Conservation (phyloP, 768 basidiomycete species). For the Macrolepiota fuliginosa region DNA sequence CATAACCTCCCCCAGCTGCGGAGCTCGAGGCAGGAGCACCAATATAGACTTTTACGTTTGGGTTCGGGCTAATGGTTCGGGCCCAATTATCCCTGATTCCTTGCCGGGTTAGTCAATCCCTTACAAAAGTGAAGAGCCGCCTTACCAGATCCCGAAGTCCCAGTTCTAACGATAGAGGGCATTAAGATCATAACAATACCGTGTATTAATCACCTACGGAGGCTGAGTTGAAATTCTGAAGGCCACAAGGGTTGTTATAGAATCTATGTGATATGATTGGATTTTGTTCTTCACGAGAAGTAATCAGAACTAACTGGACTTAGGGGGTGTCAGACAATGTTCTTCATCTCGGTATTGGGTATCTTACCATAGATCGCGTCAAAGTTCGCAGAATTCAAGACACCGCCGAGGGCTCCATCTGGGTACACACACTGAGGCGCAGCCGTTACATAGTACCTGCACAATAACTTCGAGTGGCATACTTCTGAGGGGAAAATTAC, state of each 20-base stretch:
- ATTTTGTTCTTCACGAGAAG: not conserved
- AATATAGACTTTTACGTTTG: slow-evolving; percentile 62
- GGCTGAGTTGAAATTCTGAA: slow-evolving; percentile 44
- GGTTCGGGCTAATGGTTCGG: slow-evolving; percentile 52
- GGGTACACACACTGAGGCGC: slow-evolving; percentile 71
- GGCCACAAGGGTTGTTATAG: slow-evolving; percentile 53
- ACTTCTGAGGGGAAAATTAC: slow-evolving; percentile 1
- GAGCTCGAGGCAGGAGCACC: slow-evolving; percentile 58
- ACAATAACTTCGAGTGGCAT: not conserved
- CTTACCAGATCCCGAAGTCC: slow-evolving; percentile 60
- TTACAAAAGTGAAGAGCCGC: not conserved
- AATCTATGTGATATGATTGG: slow-evolving; percentile 39
- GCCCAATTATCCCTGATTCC: slow-evolving; percentile 62
- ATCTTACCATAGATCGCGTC: slow-evolving; percentile 64
- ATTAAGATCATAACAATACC: slow-evolving; percentile 1
- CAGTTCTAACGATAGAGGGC: slow-evolving; percentile 41
- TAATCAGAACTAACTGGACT: slow-evolving; percentile 32
- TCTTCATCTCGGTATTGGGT: not conserved
- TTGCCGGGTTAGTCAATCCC: not conserved
- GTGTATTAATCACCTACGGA: slow-evolving; percentile 37
- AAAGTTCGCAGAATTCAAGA: slow-evolving; percentile 59
- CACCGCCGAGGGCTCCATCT: slow-evolving; percentile 56
- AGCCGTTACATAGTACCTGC: slow-evolving; percentile 64
- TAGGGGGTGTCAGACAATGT: slow-evolving; percentile 3
- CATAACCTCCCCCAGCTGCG: slow-evolving; percentile 62